Evolutionary conservation across 2,329 filamentous ascomycete species (phyloP).

Genomic region (Bipolaris gigantea): DNA sequence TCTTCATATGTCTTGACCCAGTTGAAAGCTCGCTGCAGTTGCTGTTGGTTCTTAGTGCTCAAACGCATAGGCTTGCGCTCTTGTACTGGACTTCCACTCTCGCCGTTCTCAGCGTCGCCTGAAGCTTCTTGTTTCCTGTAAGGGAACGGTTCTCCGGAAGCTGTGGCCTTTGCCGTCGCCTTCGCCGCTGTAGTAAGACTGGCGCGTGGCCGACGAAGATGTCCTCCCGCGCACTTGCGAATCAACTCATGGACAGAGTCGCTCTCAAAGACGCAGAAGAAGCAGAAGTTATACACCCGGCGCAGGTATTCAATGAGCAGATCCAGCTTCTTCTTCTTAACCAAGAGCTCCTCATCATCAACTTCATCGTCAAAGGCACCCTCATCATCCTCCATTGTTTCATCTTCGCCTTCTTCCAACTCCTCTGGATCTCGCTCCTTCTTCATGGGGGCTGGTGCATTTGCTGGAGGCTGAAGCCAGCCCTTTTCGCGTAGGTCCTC

Average conservation of each 20-base stretch:
- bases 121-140: slow-evolving; percentile 72
- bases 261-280: slow-evolving; percentile 98
- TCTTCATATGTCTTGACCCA: slow-evolving; percentile 99
- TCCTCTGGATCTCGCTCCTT: slow-evolving; percentile 65
- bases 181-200: slow-evolving; percentile 83
- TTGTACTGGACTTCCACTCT: slow-evolving; percentile 65
- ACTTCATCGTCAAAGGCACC: slow-evolving; percentile 72
- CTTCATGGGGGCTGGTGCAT: slow-evolving; percentile 55
- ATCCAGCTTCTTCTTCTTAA: slow-evolving; percentile 96
- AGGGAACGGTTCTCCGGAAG: slow-evolving; percentile 79
- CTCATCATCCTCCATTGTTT: slow-evolving; percentile 63
- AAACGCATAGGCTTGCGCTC: slow-evolving; percentile 69
- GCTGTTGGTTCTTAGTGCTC: slow-evolving; percentile 79
- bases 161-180: slow-evolving; percentile 82
- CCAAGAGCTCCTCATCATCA: slow-evolving; percentile 85
- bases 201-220: slow-evolving; percentile 85
- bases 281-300: slow-evolving; percentile 97
- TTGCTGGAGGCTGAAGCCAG: slow-evolving; percentile 68
- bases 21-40: slow-evolving; percentile 92
- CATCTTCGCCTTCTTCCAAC: slow-evolving; percentile 75
- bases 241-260: slow-evolving; percentile 96
- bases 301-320: slow-evolving; percentile 94
- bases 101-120: slow-evolving; percentile 65
- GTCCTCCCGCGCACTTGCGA: slow-evolving; percentile 95
- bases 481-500: slow-evolving; percentile 77